phyloP scores from a whole-genome alignment of 2,329 filamentous ascomycete genomes.

The Penicillium sp. region DNA sequence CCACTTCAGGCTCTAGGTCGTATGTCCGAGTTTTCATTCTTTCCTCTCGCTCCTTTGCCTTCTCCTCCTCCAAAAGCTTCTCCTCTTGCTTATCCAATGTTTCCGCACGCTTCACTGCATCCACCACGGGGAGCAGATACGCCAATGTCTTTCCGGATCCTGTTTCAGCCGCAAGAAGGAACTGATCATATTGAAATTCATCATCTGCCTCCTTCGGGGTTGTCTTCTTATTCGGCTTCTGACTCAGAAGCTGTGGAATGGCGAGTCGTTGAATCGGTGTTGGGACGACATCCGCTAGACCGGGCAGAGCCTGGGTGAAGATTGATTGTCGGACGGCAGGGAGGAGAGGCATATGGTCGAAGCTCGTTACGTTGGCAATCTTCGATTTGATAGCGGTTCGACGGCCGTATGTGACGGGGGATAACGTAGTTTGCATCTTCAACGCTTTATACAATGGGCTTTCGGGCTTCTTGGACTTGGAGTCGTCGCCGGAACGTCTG shows the following conservation, averaged over 20 bases:
- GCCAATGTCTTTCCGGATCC: slow-evolving; percentile 96
- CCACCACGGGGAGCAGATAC: slow-evolving; percentile 80
- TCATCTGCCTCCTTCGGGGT: slow-evolving; percentile 30
- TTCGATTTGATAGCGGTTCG: slow-evolving; percentile 62
- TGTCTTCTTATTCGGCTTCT: slow-evolving; percentile 44
- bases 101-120: slow-evolving; percentile 80
- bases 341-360: slow-evolving; percentile 77
- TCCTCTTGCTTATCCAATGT: slow-evolving; percentile 63
- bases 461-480: slow-evolving; percentile 46
- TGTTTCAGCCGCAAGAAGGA: slow-evolving; percentile 89
- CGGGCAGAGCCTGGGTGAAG: slow-evolving; percentile 69
- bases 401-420: slow-evolving; percentile 73
- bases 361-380: slow-evolving; percentile 68
- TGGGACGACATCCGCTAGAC: slow-evolving; percentile 72
- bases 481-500: slow-evolving; percentile 41
- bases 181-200: slow-evolving; percentile 59
- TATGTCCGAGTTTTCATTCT: slow-evolving; percentile 59
- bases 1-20: slow-evolving; percentile 58
- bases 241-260: slow-evolving; percentile 74
- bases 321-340: slow-evolving; percentile 72
- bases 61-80: slow-evolving; percentile 53
- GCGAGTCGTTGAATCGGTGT: slow-evolving; percentile 89
- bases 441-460: slow-evolving; percentile 70
- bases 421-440: slow-evolving; percentile 86
- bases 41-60: slow-evolving; percentile 54